Base-by-base conservation (phyloP, 805 yeast genomes). In the Candida yuanshanica region DNA sequence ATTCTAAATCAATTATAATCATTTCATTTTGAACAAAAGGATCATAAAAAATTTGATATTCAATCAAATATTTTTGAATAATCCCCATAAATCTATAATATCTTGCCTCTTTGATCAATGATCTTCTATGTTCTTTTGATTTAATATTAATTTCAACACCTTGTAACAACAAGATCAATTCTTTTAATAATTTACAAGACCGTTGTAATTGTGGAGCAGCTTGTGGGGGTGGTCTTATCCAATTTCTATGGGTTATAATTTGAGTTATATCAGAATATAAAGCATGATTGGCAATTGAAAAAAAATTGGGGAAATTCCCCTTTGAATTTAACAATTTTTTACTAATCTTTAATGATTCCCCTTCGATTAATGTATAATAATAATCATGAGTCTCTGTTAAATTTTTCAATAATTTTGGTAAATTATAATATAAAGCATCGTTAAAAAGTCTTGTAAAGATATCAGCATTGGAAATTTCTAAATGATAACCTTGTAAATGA, bases 401-500 rank as follows among this genome's bases (percentile, higher is more conserved):
- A 23, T 67, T 50, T 8, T 65, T 53, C 45, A 72, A 72, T 34
- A 89, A 66, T 37, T 77, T 68, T 4, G 77, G 77, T 36, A 89
- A 65, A 38, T 76, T 74, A 62, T 79, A 89, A 58, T 86, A 89
- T 51, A 70, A 65, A 1, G 93, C 79, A 59, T 89, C 97, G 4
- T 77, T 64, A 58, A 76, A 75, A 13, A 87, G 51, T 50, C 79
- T 74, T 14, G 80, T 72, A 53, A 70, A 84, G 39, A 79, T 80
- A 31, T 68, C 72, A 35, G 79, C 91, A 47, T 74, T 66, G 4
- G 66, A 63, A n/a, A 87, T 69, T 20, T 71, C 67, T 20, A 88
- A 64, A 46, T 76, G 71, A 53, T 90, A 89, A 0, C 97, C 96
- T 59, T 84, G 95, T 29, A 89, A 63, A 64, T 90, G 96, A 44